Evolutionary conservation across 2,329 filamentous ascomycete species (phyloP).

Genomic region (Meredithiella fracta): DNA sequence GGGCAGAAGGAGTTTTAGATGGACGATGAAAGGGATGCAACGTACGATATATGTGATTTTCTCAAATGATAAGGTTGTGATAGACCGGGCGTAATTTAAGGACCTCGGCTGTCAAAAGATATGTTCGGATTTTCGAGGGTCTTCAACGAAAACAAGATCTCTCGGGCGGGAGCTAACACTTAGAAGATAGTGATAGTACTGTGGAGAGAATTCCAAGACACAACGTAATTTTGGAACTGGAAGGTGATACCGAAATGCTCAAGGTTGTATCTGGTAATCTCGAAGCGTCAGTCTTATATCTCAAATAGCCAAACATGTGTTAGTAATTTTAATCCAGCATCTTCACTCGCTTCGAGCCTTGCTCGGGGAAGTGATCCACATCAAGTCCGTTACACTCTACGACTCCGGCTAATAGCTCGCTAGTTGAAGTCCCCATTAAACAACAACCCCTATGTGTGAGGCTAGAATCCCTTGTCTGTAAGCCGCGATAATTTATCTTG

Average conservation of each 20-base stretch:
- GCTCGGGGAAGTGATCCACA: neutral
- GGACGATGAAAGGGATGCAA: neutral
- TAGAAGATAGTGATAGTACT: neutral
- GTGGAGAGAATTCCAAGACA: too few species aligned
- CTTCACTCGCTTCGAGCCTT: neutral
- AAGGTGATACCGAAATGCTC: neutral
- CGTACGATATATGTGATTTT: neutral
- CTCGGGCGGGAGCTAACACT: neutral
- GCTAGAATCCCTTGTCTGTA: too few species aligned
- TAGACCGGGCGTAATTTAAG: neutral
- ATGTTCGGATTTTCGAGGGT: neutral
- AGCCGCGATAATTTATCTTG: too few species aligned
- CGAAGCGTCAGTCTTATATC: neutral
- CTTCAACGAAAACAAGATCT: neutral
- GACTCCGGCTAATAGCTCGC: too few species aligned
- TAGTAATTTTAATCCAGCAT: slow-evolving; percentile 4
- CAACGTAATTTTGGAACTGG: too few species aligned
- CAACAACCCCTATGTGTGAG: too few species aligned
- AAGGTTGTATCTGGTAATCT: neutral
- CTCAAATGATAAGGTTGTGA: neutral
- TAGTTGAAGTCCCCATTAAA: too few species aligned
- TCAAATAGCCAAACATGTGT: neutral
- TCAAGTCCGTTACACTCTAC: neutral
- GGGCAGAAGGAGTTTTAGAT: neutral
- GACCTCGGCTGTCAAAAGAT: neutral